Conservation (phyloP, 257 asterid genomes). For the Solanum peruvianum region DNA sequence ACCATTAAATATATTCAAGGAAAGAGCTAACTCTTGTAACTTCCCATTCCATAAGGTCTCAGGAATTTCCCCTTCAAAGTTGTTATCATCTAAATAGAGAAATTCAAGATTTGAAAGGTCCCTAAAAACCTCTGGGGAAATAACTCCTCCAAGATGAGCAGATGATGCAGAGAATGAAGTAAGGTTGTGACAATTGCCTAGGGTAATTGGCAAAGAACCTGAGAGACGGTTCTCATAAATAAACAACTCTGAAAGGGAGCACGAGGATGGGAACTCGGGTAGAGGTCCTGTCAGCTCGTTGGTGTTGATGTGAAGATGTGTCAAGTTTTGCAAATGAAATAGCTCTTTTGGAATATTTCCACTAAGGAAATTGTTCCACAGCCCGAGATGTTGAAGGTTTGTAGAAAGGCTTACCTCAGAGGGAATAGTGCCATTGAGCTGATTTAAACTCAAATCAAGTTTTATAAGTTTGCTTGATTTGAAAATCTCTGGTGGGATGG, state of each 20-base stretch:
- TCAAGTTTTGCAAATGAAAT: conserved; percentile 22
- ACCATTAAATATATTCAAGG: conserved; percentile 22
- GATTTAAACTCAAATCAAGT: conserved; percentile 26
- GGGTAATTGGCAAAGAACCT: conserved; percentile 24
- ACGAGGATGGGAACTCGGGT: conserved; percentile 11
- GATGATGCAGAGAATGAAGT: conserved; percentile 10
- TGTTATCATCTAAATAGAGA: conserved; percentile 9
- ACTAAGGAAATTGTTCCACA: conserved; percentile 4
- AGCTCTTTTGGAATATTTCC: conserved; percentile 28
- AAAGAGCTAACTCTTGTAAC: conserved; percentile 11
- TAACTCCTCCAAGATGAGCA: conserved; percentile 23
- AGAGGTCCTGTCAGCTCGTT: conserved; percentile 15
- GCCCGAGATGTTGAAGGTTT: background rate
- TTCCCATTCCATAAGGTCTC: conserved; percentile 24
- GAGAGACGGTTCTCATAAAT: conserved; percentile 11
- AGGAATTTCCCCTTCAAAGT: conserved; percentile 34
- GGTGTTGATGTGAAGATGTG: conserved; percentile 1
- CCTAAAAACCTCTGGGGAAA: conserved; percentile 12
- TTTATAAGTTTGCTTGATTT: conserved; percentile 11
- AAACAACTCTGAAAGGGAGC: conserved; percentile 18
- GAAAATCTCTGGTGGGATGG: conserved; percentile 26
- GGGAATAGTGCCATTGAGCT: conserved; percentile 23
- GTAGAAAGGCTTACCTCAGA: background rate
- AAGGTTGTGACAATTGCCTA: conserved; percentile 27
- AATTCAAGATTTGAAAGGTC: conserved; percentile 10